Evolutionary conservation across 176 grass and related monocot genomes (phyloP).

Genomic region (Eleusine indica): DNA sequence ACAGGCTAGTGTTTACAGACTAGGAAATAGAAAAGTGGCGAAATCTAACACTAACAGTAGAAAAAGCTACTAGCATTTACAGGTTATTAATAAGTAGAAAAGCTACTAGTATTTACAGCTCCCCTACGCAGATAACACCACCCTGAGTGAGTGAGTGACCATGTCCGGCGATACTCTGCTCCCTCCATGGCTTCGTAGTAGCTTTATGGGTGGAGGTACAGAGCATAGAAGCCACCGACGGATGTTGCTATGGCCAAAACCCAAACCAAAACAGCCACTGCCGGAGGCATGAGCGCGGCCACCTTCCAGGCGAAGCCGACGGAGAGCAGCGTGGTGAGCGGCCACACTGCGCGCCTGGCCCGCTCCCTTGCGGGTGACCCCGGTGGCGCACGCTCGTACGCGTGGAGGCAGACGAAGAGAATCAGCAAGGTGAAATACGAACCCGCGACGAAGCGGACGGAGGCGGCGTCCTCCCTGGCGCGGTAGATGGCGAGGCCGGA

Average conservation of each 20-base stretch:
- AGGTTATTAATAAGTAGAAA: too few relatives aligned
- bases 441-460: not conserved
- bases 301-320: slow-evolving; percentile 13
- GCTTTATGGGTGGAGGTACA: not conserved
- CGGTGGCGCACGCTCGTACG: not conserved
- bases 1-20: too few relatives aligned
- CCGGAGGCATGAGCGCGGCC: slow-evolving; percentile 8
- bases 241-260: not conserved
- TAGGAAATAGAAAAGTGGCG: too few relatives aligned
- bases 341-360: slow-evolving; percentile 10
- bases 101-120: too few relatives aligned
- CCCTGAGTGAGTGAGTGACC: too few relatives aligned
- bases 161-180: too few relatives aligned
- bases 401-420: not conserved
- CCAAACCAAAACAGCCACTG: not conserved
- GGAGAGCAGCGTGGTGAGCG: slow-evolving; percentile 17
- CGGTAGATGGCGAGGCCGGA: not conserved
- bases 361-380: not conserved
- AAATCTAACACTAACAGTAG: too few relatives aligned
- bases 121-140: too few relatives aligned
- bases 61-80: too few relatives aligned
- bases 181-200: too few relatives aligned
- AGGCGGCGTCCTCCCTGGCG: not conserved
- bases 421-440: not conserved
- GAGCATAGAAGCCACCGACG: not conserved